Evolutionary conservation across 2,329 filamentous ascomycete species (phyloP).

Genomic region (Sporothrix globosa): DNA sequence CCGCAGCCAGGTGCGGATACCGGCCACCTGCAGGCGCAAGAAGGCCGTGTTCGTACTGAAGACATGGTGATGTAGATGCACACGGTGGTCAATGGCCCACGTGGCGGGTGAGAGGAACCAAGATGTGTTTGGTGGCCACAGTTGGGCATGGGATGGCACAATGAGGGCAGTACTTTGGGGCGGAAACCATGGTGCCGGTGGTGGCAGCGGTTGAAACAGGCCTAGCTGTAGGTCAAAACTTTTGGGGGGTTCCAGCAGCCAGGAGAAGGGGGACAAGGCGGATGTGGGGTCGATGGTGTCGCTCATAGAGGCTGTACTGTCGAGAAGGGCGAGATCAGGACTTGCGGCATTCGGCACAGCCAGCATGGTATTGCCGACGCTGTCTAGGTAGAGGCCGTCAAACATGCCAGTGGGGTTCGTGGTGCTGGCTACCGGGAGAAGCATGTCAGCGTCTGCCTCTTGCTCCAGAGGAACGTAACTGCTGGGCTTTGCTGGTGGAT

Average conservation of each 20-base stretch:
- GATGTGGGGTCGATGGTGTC: not conserved
- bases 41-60: not conserved
- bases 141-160: not conserved
- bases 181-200: not conserved
- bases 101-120: conserved; percentile 37
- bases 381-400: not conserved
- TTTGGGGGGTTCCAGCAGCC: not conserved
- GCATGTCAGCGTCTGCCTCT: too few relatives aligned
- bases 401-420: not conserved
- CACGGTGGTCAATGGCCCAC: conserved; percentile 35
- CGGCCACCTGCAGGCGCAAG: conserved; percentile 29
- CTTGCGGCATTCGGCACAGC: not conserved
- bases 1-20: conserved; percentile 39
- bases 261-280: not conserved
- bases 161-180: not conserved
- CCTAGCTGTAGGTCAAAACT: not conserved
- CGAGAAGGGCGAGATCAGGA: not conserved
- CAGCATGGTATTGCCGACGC: not conserved
- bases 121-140: not conserved
- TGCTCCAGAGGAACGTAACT: not conserved
- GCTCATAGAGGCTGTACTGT: not conserved
- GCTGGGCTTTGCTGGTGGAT: conserved; percentile 34
- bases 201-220: not conserved
- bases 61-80: not conserved
- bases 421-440: too few relatives aligned